Conservation (phyloP, 139 green algal genomes). For the Marvania coccoides region DNA sequence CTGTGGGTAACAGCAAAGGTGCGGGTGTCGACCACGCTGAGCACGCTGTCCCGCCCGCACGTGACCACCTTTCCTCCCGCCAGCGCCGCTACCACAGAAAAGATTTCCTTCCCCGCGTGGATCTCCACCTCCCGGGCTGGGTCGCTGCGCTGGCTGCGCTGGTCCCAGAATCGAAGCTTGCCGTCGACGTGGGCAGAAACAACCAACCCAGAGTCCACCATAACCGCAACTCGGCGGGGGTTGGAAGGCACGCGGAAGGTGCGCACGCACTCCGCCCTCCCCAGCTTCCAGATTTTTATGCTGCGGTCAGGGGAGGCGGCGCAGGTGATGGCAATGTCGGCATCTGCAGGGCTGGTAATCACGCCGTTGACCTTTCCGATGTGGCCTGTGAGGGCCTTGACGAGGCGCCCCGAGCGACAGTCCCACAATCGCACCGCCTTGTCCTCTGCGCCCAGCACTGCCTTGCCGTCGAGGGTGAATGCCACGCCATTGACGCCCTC, state of each 20-base stretch:
- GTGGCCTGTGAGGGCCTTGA: constrained; percentile 70
- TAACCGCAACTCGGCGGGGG: neutral
- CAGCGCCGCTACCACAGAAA: neutral
- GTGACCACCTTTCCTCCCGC: neutral
- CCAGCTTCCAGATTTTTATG: constrained; percentile 28
- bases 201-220: neutral
- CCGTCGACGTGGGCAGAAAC: constrained; percentile 3
- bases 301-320: constrained; percentile 58
- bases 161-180: neutral
- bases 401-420: constrained; percentile 22
- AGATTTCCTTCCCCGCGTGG: neutral
- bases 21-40: neutral
- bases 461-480: constrained; percentile 46
- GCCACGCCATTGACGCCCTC: constrained; percentile 33
- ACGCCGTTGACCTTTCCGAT: constrained; percentile 45
- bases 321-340: constrained; percentile 28
- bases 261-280: neutral
- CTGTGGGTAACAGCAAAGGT: neutral
- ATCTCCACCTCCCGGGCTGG: neutral
- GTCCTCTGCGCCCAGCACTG: constrained; percentile 50
- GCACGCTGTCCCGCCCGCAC: neutral
- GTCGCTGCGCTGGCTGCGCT: neutral
- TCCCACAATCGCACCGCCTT: constrained; percentile 59
- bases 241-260: neutral
- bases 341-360: constrained; percentile 41